Evolutionary conservation across 1,139 yeast species (phyloP).

Genomic region (Lodderomyces parapsilosis): DNA sequence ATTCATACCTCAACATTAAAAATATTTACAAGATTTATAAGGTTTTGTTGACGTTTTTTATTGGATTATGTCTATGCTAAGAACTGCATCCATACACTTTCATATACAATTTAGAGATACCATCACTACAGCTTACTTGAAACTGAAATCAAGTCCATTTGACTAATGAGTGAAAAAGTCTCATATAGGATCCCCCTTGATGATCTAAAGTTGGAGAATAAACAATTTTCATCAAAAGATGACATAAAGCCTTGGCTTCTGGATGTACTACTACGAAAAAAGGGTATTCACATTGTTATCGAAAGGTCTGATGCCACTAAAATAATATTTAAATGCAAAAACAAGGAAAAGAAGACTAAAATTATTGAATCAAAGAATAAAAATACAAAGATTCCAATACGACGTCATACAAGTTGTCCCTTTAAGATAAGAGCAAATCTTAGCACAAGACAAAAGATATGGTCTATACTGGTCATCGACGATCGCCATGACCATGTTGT

Average conservation of each 20-base stretch:
- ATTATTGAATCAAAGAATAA: slow-evolving; percentile 16
- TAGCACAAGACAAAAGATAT: slow-evolving; percentile 50
- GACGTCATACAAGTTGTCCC: slow-evolving; percentile 51
- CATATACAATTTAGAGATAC: neutral
- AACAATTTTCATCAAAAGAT: slow-evolving; percentile 19
- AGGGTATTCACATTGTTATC: slow-evolving; percentile 62
- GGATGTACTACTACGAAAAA: slow-evolving; percentile 37
- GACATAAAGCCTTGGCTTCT: slow-evolving; percentile 73
- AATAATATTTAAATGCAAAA: slow-evolving; percentile 68
- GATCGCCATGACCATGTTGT: slow-evolving; percentile 48
- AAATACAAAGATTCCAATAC: slow-evolving; percentile 10
- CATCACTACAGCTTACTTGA: neutral
- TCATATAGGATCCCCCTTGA: slow-evolving; percentile 12
- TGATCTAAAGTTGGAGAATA: slow-evolving; percentile 17
- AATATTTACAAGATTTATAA: too few species aligned
- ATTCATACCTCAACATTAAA: too few species aligned
- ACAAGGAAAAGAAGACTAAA: slow-evolving; percentile 22
- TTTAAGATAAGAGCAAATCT: slow-evolving; percentile 69
- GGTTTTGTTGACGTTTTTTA: too few species aligned
- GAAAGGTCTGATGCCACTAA: slow-evolving; percentile 69
- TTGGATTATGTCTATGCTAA: neutral
- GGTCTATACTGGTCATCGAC: slow-evolving; percentile 63
- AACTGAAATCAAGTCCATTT: neutral
- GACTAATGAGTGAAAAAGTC: slow-evolving; percentile 8
- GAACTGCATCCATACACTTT: neutral